Percentiles rank a stretch among this genome's conserved stretches.
phyloP scores from a whole-genome alignment of 2,329 filamentous ascomycete species.

The Botryotinia calthae region DNA sequence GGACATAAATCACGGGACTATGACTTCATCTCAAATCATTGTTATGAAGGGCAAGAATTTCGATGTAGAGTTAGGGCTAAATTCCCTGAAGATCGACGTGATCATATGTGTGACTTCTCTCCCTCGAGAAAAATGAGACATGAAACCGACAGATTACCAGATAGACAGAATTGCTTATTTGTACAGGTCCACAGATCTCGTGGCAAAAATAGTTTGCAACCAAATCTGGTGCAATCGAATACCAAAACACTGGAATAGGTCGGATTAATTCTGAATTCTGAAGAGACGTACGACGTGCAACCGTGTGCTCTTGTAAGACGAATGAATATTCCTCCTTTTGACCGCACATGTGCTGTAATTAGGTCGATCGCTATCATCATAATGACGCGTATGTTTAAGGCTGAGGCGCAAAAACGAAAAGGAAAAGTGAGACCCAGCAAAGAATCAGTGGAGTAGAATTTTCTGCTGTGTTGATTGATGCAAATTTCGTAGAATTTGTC shows the following conservation, averaged over 20 bases:
- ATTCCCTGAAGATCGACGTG: background rate
- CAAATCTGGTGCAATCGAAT: conserved; percentile 11
- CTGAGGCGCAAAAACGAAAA: background rate
- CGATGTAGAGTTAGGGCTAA: background rate
- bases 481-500: background rate
- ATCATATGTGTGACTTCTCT: background rate
- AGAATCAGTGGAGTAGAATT: background rate
- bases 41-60: background rate
- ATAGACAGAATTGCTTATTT: background rate
- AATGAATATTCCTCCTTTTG: background rate
- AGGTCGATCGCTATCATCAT: background rate
- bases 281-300: conserved; percentile 1
- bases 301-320: background rate
- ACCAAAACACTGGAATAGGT: conserved; percentile 6
- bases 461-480: background rate
- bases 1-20: background rate
- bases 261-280: background rate
- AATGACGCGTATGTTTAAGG: conserved; percentile 12
- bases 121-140: background rate
- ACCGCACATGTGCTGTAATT: background rate
- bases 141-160: background rate
- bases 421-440: background rate
- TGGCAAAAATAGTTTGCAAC: background rate
- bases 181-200: background rate
- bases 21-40: background rate